Base-by-base conservation (phyloP, 306 rosid species). In the Glycyrrhiza uralensis region DNA sequence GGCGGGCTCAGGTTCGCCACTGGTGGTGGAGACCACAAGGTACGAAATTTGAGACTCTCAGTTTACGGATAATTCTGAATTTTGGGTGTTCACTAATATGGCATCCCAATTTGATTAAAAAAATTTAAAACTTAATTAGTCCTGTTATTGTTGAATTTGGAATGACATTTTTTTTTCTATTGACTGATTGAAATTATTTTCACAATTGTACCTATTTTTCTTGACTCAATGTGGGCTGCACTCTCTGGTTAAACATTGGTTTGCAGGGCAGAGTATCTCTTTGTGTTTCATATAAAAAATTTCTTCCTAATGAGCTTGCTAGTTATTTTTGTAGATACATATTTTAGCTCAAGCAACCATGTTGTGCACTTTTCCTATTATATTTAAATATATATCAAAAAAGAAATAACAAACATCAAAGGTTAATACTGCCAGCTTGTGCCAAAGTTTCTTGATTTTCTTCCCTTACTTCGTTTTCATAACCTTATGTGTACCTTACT, bases 11-110 rank as follows among this genome's bases (percentile, higher is more conserved):
- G 99, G 79, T 85, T 94, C 19, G 96, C 97, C 9, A 91, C 99
- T 77, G 99, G 99, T 44, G 99, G 99, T 54, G 99, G 99, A 72
- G 99, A 94, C 87, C 97, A 94, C 78, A 94, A 94, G 97, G 99
- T 89, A 50, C 74, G 72, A 3, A 26, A 2, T 58, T 74, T 54
- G 39, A 22, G 56, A 58, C 38, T 20, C 51, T 54, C 42, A 73
- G 24, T 61, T 70, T 55, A 15, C 29, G 64, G 61, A 20, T 19
- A 2, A 50, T 7, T 75, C 62, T 72, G 72, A 47, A 60, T 26
- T 58, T 71, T 61, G 39, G 32, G 52, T 59, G 20, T 38, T 30
- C 29, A 12, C 22, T 55, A 17, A 24, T 45, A 24, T 47, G 17
- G 4, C 10, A 22, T 20, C 55, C n/a, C 52, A 61, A 23, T 7